Percentiles rank a stretch among this genome's conserved stretches.
Evolutionary conservation across 768 basidiomycete species (phyloP).

Genomic region (Trametes sanguinea): DNA sequence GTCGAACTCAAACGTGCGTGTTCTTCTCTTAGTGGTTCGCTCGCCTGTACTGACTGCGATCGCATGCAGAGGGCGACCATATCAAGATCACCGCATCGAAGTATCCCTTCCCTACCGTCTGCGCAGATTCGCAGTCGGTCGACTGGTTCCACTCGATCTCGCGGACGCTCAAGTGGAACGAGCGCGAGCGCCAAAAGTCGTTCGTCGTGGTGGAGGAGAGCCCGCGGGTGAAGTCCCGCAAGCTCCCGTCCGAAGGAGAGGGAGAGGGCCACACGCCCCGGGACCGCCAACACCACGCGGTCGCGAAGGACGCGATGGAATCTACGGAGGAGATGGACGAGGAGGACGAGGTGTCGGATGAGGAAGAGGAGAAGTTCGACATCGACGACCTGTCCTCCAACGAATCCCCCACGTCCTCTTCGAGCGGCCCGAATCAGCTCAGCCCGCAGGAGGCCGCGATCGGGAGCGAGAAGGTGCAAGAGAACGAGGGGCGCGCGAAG

Average conservation of each 20-base stretch:
- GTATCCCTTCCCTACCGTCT: conserved; percentile 98
- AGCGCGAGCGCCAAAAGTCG: conserved; percentile 96
- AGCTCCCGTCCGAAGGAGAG: conserved; percentile 21
- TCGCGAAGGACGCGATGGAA: conserved; percentile 44
- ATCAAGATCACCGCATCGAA: conserved; percentile 97
- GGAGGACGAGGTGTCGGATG: conserved; percentile 46
- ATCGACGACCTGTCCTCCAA: conserved; percentile 84
- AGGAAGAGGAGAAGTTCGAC: conserved; percentile 79
- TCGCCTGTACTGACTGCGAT: conserved; percentile 7
- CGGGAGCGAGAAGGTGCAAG: conserved; percentile 26
- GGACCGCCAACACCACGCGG: conserved; percentile 2
- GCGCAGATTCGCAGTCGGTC: conserved; percentile 94
- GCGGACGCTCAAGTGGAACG: conserved; percentile 98
- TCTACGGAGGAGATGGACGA: conserved; percentile 29
- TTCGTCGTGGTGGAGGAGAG: conserved; percentile 97
- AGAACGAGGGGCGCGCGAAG: conserved; percentile 2
- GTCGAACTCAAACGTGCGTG: conserved; percentile 92
- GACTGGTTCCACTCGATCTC: conserved; percentile 99
- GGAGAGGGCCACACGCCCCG: conserved; percentile 11
- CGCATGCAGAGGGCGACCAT: conserved; percentile 88
- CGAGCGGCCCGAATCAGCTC: conserved; percentile 12
- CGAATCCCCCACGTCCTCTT: conserved; percentile 39
- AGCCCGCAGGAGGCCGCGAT: conserved; percentile 23
- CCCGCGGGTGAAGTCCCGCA: conserved; percentile 35
- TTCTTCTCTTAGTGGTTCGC: neutral